Base-by-base conservation (phyloP, 805 yeast species). In the Ogataea angusta region DNA sequence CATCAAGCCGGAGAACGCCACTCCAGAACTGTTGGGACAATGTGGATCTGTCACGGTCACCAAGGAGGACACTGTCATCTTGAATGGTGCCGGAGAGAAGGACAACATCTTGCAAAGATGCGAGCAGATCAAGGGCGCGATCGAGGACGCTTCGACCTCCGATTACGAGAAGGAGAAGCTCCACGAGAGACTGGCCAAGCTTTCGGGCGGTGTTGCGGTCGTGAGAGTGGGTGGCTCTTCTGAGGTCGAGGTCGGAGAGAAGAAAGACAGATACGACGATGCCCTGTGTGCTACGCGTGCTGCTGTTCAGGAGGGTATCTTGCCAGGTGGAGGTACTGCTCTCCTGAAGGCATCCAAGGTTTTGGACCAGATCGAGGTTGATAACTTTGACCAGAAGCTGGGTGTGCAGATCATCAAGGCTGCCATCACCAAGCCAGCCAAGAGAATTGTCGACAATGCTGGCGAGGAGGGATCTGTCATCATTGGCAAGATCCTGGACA, bases 251-350 rank as follows among this genome's bases (percentile, higher is more conserved):
- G 99, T 93, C 53, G 95, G 97, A 62, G 99, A 93, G 76, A 93
- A 93, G 93, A 93, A 93, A 76, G 99, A 93, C 68, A 85, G 99
- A 71, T 87, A 89, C 62, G 98, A 93, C 59, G 99, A 93, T 72
- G 98, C 99, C 19, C 77, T 93, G 64, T 91, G 93, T 64, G 97
- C 99, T 42, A 93, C 98, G 39, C 88, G 98, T 70, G 97, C 99
- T 44, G 99, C 99, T 52, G 96, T 93, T 50, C 91, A 91, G 70
- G 96, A 88, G 70, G 99, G 99, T 71, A 89, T 93, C 63, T 77
- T 93, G 53, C 99, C 99, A 62, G 99, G 99, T 73, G 99, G 99
- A 67, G 99, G 99, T 71, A 88, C 97, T 53, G 99, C 99, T 43
- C 76, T 93, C 62, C 76, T 88, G 60, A 93, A 93, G 78, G 97